phyloP scores from a whole-genome alignment of 805 yeast species.

The Pachysolen tannophilus region DNA sequence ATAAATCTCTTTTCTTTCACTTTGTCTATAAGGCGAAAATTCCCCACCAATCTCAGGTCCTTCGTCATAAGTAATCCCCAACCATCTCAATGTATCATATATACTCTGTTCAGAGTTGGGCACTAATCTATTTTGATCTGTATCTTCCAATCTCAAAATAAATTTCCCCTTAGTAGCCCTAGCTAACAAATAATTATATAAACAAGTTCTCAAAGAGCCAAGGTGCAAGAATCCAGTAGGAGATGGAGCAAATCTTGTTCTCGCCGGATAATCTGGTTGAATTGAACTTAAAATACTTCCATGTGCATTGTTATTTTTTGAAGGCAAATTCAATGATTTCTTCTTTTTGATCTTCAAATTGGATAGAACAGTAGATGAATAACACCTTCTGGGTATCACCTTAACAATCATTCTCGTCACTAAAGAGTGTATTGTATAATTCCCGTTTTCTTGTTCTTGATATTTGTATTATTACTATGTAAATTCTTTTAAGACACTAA shows the following conservation, averaged over 20 bases:
- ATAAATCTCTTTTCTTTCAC: constrained; percentile 68
- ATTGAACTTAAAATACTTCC: too few relatives aligned
- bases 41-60: constrained; percentile 60
- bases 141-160: constrained; percentile 81
- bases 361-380: too few relatives aligned
- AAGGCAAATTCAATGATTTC: too few relatives aligned
- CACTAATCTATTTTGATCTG: constrained; percentile 77
- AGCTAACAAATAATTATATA: constrained; percentile 82
- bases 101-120: constrained; percentile 78
- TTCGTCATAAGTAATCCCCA: constrained; percentile 71
- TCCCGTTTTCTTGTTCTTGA: too few relatives aligned
- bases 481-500: too few relatives aligned
- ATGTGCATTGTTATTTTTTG: too few relatives aligned
- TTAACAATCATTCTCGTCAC: too few relatives aligned
- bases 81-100: constrained; percentile 69
- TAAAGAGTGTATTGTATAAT: too few relatives aligned
- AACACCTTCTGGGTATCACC: too few relatives aligned
- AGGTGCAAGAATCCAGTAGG: constrained; percentile 95
- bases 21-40: constrained; percentile 77
- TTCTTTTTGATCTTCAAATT: too few relatives aligned
- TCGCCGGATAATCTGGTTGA: constrained; percentile 46
- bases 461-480: too few relatives aligned
- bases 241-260: constrained; percentile 96
- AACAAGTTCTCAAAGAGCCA: constrained; percentile 89
- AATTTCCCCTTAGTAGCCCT: constrained; percentile 74